Percentiles rank a stretch among this genome's conserved stretches.
Evolutionary conservation across 495 filamentous ascomycete genomes (phyloP).

Genomic region (Penicillium waksmanii): DNA sequence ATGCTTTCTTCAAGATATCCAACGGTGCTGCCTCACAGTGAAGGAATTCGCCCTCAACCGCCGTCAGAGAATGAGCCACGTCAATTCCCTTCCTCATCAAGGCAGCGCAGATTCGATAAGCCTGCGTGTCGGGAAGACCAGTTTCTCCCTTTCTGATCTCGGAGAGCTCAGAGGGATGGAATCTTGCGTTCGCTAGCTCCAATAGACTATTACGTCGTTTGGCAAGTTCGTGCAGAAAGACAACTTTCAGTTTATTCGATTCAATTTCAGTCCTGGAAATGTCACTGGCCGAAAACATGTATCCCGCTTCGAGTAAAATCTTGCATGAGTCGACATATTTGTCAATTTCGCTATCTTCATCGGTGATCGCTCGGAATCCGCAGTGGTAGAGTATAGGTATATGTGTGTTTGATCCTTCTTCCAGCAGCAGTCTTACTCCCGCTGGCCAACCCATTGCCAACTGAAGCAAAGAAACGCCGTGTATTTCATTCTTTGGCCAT

Average conservation of each 20-base stretch:
- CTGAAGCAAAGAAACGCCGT: background rate
- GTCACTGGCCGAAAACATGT: background rate
- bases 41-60: background rate
- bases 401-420: no score
- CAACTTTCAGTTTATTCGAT: background rate
- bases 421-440: background rate
- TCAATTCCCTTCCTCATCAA: background rate
- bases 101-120: background rate
- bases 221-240: constrained; percentile 2
- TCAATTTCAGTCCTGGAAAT: background rate
- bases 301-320: constrained; percentile 1
- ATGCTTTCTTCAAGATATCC: background rate
- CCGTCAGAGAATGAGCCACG: background rate
- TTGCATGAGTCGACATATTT: constrained; percentile 4
- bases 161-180: constrained; percentile 1
- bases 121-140: constrained; percentile 5
- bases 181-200: background rate
- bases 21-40: no score
- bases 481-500: background rate
- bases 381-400: no score
- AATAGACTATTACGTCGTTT: constrained; percentile 2
- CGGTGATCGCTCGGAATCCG: background rate
- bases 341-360: background rate
- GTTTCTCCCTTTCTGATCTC: constrained; percentile 9
- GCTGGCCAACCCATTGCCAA: background rate